Percentiles rank a stretch among this genome's conserved stretches.
Evolutionary conservation across 495 filamentous ascomycete species (phyloP).

Genomic region (Neurospora terricola): DNA sequence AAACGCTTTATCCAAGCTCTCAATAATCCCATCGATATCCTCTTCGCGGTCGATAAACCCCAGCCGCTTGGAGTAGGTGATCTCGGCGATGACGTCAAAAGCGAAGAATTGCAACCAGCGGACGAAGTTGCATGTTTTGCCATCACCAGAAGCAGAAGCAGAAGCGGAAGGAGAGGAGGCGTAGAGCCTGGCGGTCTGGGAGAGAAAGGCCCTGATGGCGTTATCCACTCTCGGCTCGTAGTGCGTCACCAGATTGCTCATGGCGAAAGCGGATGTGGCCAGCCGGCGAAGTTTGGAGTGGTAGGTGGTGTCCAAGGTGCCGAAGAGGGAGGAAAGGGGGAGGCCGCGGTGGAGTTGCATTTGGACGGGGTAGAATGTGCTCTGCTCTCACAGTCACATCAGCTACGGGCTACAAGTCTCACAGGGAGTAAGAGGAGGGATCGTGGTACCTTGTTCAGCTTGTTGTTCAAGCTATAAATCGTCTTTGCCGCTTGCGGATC

Average conservation of each 20-base stretch:
- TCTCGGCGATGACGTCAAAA: constrained; percentile 49
- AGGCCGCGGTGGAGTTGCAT: constrained; percentile 13
- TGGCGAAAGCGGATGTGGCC: constrained; percentile 40
- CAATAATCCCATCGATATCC: constrained; percentile 41
- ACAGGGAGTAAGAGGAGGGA: too few species aligned
- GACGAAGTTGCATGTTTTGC: constrained; percentile 32
- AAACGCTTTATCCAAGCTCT: constrained; percentile 27
- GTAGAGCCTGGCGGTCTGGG: constrained; percentile 32
- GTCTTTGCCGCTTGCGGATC: constrained; percentile 13
- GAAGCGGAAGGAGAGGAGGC: background rate
- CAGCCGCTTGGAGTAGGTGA: constrained; percentile 46
- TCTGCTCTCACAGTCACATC: background rate
- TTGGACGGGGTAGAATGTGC: constrained; percentile 19
- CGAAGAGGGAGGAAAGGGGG: constrained; percentile 18
- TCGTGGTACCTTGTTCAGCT: constrained; percentile 16
- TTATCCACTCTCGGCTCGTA: constrained; percentile 48
- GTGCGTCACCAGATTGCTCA: constrained; percentile 38
- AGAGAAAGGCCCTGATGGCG: constrained; percentile 36
- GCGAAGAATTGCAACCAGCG: constrained; percentile 50
- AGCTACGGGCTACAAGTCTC: too few species aligned
- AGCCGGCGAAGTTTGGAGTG: constrained; percentile 18
- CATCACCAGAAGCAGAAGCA: background rate
- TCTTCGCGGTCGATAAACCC: constrained; percentile 42
- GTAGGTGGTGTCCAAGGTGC: constrained; percentile 15
- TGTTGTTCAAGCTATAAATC: constrained; percentile 14